Percentiles rank a stretch among this genome's conserved stretches.
phyloP scores from a whole-genome alignment of 208 protist genomes.

The Trypanosoma conorhini region DNA sequence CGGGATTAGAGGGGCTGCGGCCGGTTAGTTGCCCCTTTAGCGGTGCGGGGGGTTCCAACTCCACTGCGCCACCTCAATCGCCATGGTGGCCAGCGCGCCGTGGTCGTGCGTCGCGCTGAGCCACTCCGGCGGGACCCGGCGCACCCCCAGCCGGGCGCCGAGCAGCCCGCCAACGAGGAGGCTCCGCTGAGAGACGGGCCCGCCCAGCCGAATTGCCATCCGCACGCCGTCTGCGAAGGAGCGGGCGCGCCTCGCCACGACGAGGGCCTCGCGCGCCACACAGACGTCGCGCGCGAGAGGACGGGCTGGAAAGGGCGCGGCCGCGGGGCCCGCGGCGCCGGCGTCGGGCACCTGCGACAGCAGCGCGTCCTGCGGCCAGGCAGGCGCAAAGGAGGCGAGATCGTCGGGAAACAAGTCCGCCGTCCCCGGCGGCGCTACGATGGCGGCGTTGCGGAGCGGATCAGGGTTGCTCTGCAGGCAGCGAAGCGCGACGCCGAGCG shows the following conservation, averaged over 20 bases:
- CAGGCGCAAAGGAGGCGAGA: slow-evolving; percentile 26
- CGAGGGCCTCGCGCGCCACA: slow-evolving; percentile 56
- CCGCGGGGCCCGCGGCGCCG: background rate
- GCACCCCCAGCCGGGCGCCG: slow-evolving; percentile 64
- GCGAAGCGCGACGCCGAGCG: slow-evolving; percentile 65
- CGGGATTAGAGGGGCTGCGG: background rate
- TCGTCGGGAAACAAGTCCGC: slow-evolving; percentile 57
- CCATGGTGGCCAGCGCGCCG: slow-evolving; percentile 57
- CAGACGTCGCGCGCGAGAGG: slow-evolving; percentile 32
- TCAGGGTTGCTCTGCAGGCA: slow-evolving; percentile 83
- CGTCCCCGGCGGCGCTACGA: slow-evolving; percentile 51
- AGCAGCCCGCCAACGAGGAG: slow-evolving; percentile 84
- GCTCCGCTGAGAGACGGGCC: slow-evolving; percentile 51
- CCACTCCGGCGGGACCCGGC: slow-evolving; percentile 68
- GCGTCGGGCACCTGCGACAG: background rate
- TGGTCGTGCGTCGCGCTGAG: slow-evolving; percentile 72
- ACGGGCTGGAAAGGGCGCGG: slow-evolving; percentile 21
- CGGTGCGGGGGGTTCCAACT: slow-evolving; percentile 80
- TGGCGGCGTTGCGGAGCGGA: slow-evolving; percentile 64
- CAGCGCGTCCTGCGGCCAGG: background rate
- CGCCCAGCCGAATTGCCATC: slow-evolving; percentile 54
- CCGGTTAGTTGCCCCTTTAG: slow-evolving; percentile 15
- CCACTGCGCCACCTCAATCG: slow-evolving; percentile 83
- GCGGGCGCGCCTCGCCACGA: slow-evolving; percentile 45
- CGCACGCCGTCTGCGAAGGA: slow-evolving; percentile 60